Conservation (phyloP, 352 stramenopile species). For the Lagenidium giganteum region DNA sequence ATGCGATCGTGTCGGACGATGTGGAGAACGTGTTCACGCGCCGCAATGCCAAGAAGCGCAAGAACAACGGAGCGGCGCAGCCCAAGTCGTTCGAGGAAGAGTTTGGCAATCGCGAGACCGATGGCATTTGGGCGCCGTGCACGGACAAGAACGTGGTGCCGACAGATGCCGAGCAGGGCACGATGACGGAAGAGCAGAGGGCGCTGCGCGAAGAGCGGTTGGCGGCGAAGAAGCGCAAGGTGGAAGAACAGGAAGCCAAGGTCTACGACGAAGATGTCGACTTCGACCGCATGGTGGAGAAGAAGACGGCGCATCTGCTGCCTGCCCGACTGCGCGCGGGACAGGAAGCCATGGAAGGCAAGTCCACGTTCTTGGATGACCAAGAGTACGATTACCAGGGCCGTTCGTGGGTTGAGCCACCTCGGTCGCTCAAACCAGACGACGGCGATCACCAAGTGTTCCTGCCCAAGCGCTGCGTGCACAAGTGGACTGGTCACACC, state of each 20-base stretch:
- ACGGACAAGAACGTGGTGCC: slow-evolving; percentile 30
- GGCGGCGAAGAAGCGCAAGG: slow-evolving; percentile 51
- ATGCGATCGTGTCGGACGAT: slow-evolving; percentile 17
- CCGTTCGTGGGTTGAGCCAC: slow-evolving; percentile 91
- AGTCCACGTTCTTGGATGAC: slow-evolving; percentile 86
- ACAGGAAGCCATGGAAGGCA: slow-evolving; percentile 53
- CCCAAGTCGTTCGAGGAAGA: slow-evolving; percentile 24
- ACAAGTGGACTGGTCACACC: slow-evolving; percentile 92
- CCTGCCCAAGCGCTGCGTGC: slow-evolving; percentile 94
- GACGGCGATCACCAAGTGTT: slow-evolving; percentile 89
- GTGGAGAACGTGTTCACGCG: slow-evolving; percentile 35
- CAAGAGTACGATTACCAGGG: slow-evolving; percentile 96
- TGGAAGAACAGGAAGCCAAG: slow-evolving; percentile 21
- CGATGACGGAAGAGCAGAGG: slow-evolving; percentile 47
- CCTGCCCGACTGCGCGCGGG: slow-evolving; percentile 59
- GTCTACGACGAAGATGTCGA: slow-evolving; percentile 77
- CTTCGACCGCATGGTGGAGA: slow-evolving; percentile 86
- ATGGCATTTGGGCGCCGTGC: slow-evolving; percentile 66
- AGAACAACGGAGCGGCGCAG: slow-evolving; percentile 9
- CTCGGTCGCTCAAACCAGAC: slow-evolving; percentile 51
- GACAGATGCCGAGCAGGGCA: slow-evolving; percentile 47
- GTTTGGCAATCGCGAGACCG: slow-evolving; percentile 31
- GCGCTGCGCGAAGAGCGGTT: slow-evolving; percentile 43
- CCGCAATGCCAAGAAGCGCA: slow-evolving; percentile 33
- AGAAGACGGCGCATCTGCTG: slow-evolving; percentile 74